These are phyloP conservation scores for Podospora tetraspora DNA, from an alignment of 495 filamentous ascomycete genomes.

Conservation along the genomic window DNA sequence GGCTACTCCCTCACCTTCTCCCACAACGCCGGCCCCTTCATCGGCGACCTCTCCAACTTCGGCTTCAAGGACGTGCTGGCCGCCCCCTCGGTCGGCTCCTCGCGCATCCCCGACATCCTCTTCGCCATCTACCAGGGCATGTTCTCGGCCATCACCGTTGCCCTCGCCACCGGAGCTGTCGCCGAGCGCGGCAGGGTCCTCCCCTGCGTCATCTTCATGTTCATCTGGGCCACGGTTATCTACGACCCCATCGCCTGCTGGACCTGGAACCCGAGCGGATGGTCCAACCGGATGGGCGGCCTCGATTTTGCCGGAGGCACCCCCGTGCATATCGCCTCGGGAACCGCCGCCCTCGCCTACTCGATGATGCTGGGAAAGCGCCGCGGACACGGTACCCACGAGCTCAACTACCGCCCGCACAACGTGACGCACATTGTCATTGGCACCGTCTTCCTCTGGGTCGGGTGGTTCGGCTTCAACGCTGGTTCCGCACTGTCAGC, in stretches of 20 bases:
- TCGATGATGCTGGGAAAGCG: conserved; percentile 85
- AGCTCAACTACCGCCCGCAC: conserved; percentile 92
- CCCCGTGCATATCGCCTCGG: conserved; percentile 89
- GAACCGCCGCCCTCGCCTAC: conserved; percentile 79
- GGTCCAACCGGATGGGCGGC: conserved; percentile 75
- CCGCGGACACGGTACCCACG: conserved; percentile 77
- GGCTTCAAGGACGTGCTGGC: conserved; percentile 78
- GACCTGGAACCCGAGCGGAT: conserved; percentile 89
- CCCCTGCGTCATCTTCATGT: conserved; percentile 94
- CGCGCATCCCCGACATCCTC: conserved; percentile 78
- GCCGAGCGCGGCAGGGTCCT: conserved; percentile 90
- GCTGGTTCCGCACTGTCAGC: conserved; percentile 81
- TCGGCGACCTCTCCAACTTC: conserved; percentile 79
- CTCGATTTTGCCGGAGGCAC: conserved; percentile 94
- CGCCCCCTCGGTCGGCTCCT: conserved; percentile 67
- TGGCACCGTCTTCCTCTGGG: conserved; percentile 95
- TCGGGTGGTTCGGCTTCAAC: conserved; percentile 98
- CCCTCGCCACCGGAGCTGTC: conserved; percentile 82
- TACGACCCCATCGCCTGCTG: conserved; percentile 95
- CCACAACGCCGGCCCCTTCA: conserved; percentile 73
- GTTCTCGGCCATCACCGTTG: conserved; percentile 92
- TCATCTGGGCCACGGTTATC: conserved; percentile 90
- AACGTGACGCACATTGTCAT: conserved; percentile 95
- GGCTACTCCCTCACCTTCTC: conserved; percentile 91
- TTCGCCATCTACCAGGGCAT: conserved; percentile 94